Evolutionary conservation across 2,329 filamentous ascomycete genomes (phyloP), one percentile per base, ranked within the genome.

Genomic region (Stagonosporopsis vannaccii): DNA sequence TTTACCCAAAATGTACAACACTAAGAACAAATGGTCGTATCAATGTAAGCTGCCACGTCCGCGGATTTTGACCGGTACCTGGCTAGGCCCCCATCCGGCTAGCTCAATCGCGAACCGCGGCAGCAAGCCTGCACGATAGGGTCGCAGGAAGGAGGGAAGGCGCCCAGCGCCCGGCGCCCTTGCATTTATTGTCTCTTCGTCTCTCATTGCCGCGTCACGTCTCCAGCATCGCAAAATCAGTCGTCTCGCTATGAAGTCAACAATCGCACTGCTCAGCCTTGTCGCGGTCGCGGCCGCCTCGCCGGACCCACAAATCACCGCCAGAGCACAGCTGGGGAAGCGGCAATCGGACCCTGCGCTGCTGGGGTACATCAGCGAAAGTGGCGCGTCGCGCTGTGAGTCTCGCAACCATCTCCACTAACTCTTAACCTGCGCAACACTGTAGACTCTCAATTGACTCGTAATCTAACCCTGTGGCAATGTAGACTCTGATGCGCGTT

Each of bases 251-350:
- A 65, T 64, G 61, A 62, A 60, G 55, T 48, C 49, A 12, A 28
- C 44, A 30, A 30, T 58, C 26, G 47, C 39, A 13, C 46, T 57
- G 12, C n/a, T 51, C 51, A 51, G 54, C 47, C 42, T 62, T 32
- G 32, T 55, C 32, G 51, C 50, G 40, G 35, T 58, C 30, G 58
- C 56, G 25, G 59, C 52, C 20, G 56, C 62, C 17, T 47, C 53
- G 23, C 52, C 59, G 32, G 65, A 61, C 41, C 58, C 66, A 50
- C 59, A 61, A 26, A 61, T 68, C 33, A 70, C 67, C 15, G 58
- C 64, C 26, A 59, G 51, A 13, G 58, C 63, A 46, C 49, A 63
- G 50, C 60, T 70, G 42, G 54, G 56, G 26, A 49, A 51, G 23
- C 59, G 65, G 35, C 66, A 67, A 51, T 26, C 43, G 48, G 48